These are phyloP conservation scores for Starmerella stigmatis DNA, from an alignment of 805 yeast genomes.

Conservation along the genomic window DNA sequence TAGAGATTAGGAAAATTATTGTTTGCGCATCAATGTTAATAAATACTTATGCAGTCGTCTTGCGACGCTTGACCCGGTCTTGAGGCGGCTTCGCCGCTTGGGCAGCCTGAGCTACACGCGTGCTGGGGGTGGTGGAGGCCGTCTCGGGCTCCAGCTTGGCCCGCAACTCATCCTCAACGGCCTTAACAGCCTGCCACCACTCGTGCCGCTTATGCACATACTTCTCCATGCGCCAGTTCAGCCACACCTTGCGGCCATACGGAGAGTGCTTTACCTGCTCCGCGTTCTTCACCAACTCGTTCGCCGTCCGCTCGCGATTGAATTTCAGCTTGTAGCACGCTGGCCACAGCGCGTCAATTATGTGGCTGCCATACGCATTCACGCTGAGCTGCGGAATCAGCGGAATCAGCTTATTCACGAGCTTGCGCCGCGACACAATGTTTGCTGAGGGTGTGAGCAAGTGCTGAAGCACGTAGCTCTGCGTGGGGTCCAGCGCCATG, in stretches of 20 bases:
- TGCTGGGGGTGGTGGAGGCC: neutral
- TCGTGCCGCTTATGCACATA: slow-evolving; percentile 63
- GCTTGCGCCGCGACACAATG: slow-evolving; percentile 49
- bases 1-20: too few species aligned
- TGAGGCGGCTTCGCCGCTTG: neutral
- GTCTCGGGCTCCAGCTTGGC: slow-evolving; percentile 11
- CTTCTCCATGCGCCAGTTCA: slow-evolving; percentile 83
- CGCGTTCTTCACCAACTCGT: slow-evolving; percentile 45
- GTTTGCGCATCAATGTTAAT: neutral
- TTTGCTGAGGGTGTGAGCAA: slow-evolving; percentile 41
- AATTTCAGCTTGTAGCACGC: slow-evolving; percentile 68
- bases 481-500: slow-evolving; percentile 82
- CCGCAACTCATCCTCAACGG: slow-evolving; percentile 27
- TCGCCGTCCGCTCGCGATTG: slow-evolving; percentile 79
- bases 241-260: slow-evolving; percentile 90
- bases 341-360: slow-evolving; percentile 73
- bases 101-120: neutral
- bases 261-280: slow-evolving; percentile 69
- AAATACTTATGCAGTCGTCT: slow-evolving; percentile 1
- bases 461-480: slow-evolving; percentile 76
- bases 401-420: slow-evolving; percentile 54
- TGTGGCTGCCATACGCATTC: slow-evolving; percentile 84
- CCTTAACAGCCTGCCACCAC: slow-evolving; percentile 50
- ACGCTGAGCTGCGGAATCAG: slow-evolving; percentile 53
- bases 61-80: slow-evolving; percentile 5